Evolutionary conservation across 2,329 filamentous ascomycete genomes (phyloP).

Genomic region (Botrytis sinoallii): DNA sequence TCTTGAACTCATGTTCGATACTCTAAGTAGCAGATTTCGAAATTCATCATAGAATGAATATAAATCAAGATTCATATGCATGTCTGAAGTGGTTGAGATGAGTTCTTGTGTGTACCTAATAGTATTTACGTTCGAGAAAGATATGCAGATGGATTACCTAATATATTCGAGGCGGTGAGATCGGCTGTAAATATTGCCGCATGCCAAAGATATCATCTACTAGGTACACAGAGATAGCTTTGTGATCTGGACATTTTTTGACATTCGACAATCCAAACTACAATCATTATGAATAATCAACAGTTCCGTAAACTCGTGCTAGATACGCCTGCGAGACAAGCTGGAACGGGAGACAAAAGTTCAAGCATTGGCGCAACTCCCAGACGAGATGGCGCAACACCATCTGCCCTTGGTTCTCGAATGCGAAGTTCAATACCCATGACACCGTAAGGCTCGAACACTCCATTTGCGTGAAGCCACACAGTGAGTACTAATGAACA

Average conservation of each 20-base stretch:
- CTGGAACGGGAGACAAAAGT: constrained; percentile 26
- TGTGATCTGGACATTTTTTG: neutral
- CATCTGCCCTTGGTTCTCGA: constrained; percentile 67
- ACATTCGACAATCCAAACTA: neutral
- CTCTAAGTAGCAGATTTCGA: neutral
- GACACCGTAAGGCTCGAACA: constrained; percentile 68
- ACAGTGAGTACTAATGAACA: neutral
- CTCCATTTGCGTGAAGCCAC: neutral
- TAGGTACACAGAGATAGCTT: no score
- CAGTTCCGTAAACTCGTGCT: constrained; percentile 83
- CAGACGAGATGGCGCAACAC: constrained; percentile 48
- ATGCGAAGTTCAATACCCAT: constrained; percentile 82
- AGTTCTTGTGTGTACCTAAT: neutral
- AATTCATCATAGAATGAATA: neutral
- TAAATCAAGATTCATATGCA: neutral
- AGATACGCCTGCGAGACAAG: constrained; percentile 45
- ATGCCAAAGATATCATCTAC: neutral
- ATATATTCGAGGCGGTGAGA: neutral
- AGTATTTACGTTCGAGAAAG: neutral
- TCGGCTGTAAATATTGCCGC: neutral
- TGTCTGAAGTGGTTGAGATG: neutral
- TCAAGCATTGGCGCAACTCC: constrained; percentile 31
- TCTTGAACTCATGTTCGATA: neutral
- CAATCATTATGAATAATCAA: constrained; percentile 80
- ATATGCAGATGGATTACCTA: neutral